These are phyloP conservation scores for Daldinia childiae DNA, from an alignment of 495 filamentous ascomycete species.

Conservation along the genomic window DNA sequence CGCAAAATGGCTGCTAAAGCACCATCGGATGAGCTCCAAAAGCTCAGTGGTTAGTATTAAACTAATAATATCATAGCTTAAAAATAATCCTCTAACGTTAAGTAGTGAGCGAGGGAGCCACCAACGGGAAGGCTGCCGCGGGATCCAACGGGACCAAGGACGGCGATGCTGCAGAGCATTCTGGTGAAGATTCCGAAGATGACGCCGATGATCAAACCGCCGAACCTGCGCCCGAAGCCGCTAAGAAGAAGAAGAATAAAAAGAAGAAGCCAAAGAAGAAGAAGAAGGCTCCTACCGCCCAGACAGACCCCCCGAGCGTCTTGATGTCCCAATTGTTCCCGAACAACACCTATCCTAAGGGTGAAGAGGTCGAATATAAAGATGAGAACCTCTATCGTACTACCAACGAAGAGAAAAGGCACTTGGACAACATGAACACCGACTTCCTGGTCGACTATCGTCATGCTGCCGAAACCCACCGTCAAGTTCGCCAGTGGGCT, in stretches of 20 bases:
- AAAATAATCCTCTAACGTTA: constrained; percentile 20
- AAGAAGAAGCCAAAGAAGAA: constrained; percentile 90
- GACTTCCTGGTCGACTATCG: constrained; percentile 89
- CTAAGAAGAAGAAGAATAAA: constrained; percentile 69
- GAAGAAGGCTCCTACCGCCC: constrained; percentile 74
- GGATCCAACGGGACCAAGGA: constrained; percentile 51
- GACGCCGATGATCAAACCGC: constrained; percentile 57
- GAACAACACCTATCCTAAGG: constrained; percentile 76
- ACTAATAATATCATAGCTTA: neutral
- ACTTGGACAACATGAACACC: constrained; percentile 82
- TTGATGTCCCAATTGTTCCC: constrained; percentile 80
- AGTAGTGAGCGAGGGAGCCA: constrained; percentile 55
- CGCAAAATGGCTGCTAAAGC: constrained; percentile 55
- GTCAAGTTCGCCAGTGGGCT: constrained; percentile 85
- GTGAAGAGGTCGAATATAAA: constrained; percentile 79
- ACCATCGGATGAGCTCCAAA: constrained; percentile 53
- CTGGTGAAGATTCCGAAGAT: constrained; percentile 75
- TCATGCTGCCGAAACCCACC: constrained; percentile 85
- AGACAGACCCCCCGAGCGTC: constrained; percentile 81
- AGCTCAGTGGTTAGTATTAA: constrained; percentile 53
- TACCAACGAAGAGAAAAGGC: constrained; percentile 87
- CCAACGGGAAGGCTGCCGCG: constrained; percentile 59
- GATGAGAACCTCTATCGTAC: constrained; percentile 84
- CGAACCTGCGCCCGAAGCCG: constrained; percentile 52
- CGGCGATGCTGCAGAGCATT: constrained; percentile 67